These are phyloP conservation scores for Ophiorrhiza pumila DNA, from an alignment of 257 asterid species.

Conservation along the genomic window DNA sequence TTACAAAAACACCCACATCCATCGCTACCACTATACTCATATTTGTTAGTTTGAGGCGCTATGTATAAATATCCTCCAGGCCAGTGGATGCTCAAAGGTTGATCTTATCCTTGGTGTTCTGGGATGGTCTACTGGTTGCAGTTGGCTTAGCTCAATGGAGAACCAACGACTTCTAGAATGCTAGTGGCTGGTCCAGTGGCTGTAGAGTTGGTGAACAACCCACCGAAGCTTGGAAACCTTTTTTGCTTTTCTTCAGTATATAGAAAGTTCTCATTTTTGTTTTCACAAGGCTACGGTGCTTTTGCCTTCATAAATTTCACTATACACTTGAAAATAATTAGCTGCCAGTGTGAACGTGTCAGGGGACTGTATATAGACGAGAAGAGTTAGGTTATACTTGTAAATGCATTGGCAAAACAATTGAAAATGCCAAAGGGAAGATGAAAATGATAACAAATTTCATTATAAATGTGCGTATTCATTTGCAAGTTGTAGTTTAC, in stretches of 20 bases:
- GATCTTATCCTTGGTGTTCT: slow-evolving; percentile 76
- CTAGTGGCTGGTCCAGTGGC: slow-evolving; percentile 23
- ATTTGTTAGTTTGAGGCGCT: slow-evolving; percentile 4
- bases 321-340: slow-evolving; percentile 20
- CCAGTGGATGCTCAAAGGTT: slow-evolving; percentile 58
- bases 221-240: slow-evolving; percentile 26
- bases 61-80: slow-evolving; percentile 33
- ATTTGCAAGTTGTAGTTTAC: neutral
- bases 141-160: slow-evolving; percentile 61
- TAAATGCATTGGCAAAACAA: slow-evolving; percentile 37
- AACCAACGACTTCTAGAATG: slow-evolving; percentile 56
- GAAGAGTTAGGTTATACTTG: slow-evolving; percentile 57
- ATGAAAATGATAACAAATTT: neutral
- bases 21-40: neutral
- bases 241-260: slow-evolving; percentile 3
- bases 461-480: neutral
- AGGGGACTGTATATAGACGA: slow-evolving; percentile 51
- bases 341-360: slow-evolving; percentile 32
- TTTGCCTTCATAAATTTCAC: neutral
- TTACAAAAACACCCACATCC: slow-evolving; percentile 1
- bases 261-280: slow-evolving; percentile 27
- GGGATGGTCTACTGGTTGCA: slow-evolving; percentile 96
- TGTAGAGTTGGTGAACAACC: slow-evolving; percentile 28
- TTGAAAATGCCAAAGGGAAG: neutral
- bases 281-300: slow-evolving; percentile 19